These are phyloP conservation scores for Aspergillus eucalypticola DNA, from an alignment of 2,329 filamentous ascomycete genomes.

Conservation along the genomic window DNA sequence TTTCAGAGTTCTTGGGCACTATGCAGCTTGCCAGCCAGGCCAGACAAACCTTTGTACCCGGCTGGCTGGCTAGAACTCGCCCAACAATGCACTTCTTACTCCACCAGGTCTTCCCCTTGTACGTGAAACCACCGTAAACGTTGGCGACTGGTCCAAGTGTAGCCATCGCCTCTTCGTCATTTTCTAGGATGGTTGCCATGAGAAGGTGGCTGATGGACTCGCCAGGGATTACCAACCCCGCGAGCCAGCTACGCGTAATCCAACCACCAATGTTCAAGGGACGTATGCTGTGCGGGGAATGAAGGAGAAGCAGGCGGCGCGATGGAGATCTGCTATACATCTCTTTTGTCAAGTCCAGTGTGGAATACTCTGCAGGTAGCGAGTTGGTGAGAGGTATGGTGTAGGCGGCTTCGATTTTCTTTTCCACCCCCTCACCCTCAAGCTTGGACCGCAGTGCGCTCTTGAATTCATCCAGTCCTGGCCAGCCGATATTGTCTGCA, in stretches of 20 bases:
- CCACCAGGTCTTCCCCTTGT: slow-evolving; percentile 55
- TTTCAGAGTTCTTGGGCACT: slow-evolving; percentile 39
- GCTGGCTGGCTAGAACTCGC: slow-evolving; percentile 51
- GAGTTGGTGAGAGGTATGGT: slow-evolving; percentile 14
- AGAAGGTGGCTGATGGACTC: slow-evolving; percentile 56
- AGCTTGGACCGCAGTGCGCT: slow-evolving; percentile 40
- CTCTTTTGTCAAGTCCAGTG: slow-evolving; percentile 24
- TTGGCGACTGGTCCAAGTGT: slow-evolving; percentile 53
- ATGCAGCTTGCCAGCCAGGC: slow-evolving; percentile 54
- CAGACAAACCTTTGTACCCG: slow-evolving; percentile 53
- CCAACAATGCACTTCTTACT: slow-evolving; percentile 58
- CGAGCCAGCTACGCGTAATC: slow-evolving; percentile 58
- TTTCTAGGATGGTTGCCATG: slow-evolving; percentile 59
- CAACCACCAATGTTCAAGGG: slow-evolving; percentile 50
- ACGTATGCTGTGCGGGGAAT: slow-evolving; percentile 16
- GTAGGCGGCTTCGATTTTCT: slow-evolving; percentile 16
- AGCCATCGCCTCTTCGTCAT: slow-evolving; percentile 51
- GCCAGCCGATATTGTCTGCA: slow-evolving; percentile 54
- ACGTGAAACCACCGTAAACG: slow-evolving; percentile 58
- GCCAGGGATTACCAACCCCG: slow-evolving; percentile 57
- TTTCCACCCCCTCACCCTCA: slow-evolving; percentile 19
- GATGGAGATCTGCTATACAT: slow-evolving; percentile 34
- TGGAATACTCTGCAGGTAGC: slow-evolving; percentile 4
- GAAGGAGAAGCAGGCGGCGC: slow-evolving; percentile 32
- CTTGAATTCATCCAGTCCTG: slow-evolving; percentile 42